Percentiles rank a stretch among this genome's conserved stretches.
These are phyloP conservation scores for Hypoxylon subgilvum DNA, from an alignment of 495 filamentous ascomycete species.

Conservation along the genomic window DNA sequence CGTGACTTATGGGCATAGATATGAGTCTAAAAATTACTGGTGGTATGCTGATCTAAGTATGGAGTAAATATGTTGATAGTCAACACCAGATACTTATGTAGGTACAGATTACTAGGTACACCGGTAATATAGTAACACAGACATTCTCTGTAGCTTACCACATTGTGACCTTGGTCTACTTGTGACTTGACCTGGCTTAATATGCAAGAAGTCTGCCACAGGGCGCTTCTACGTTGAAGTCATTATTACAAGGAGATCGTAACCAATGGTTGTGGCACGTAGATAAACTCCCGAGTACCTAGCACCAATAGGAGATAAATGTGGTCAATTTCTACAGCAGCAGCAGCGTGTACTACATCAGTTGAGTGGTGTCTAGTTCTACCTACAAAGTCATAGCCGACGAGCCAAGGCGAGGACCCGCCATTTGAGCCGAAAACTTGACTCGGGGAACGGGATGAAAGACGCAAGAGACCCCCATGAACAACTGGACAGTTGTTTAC, in stretches of 20 bases:
- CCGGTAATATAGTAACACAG: too few relatives aligned
- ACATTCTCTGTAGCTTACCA: too few relatives aligned
- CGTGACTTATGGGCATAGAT: too few relatives aligned
- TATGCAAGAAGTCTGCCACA: too few relatives aligned
- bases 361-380: not conserved
- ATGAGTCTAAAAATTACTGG: not conserved
- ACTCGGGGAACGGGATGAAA: conserved; percentile 38
- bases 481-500: conserved; percentile 16
- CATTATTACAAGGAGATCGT: too few relatives aligned
- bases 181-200: too few relatives aligned
- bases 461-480: conserved; percentile 32
- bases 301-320: conserved; percentile 14
- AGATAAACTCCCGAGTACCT: conserved; percentile 35
- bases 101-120: not conserved
- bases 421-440: conserved; percentile 35
- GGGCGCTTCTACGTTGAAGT: conserved; percentile 22
- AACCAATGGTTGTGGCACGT: too few relatives aligned
- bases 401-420: conserved; percentile 20
- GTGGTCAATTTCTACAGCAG: conserved; percentile 6
- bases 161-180: too few relatives aligned
- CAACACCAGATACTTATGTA: too few relatives aligned
- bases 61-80: not conserved
- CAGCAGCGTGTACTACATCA: not conserved
- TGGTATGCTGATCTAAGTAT: not conserved
- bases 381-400: conserved; percentile 29